Base-by-base conservation (phyloP, 306 rosid species). In the Rosa chinensis region DNA sequence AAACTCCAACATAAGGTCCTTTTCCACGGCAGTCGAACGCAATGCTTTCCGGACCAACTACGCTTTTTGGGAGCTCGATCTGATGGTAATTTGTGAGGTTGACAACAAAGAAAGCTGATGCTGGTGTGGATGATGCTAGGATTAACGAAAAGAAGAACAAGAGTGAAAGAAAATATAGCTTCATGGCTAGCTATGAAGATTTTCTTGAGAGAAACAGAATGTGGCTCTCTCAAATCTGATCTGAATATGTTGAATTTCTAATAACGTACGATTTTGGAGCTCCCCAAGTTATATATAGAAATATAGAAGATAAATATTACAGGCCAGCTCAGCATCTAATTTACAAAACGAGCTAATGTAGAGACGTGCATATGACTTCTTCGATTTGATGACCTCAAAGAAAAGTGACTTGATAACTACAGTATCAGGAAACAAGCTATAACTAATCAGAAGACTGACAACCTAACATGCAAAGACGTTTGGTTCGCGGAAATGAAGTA, bases 11-110 rank as follows among this genome's bases (percentile, higher is more conserved):
- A 16, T 88, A 90, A 0, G 94, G 94, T 6, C 92, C 94, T 37
- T 66, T 64, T 7, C 91, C 92, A 68, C 70, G 85, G 88, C 92
- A 88, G 61, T 88, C 94, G 20, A 90, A 90, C 21, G 87, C 92
- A 10, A 81, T 52, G 78, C 92, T 85, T 66, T 90, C 94, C 1
- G 92, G 89, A 48, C 92, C 94, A 18, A 76, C 49, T 2, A 79
- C 91, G 0, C 66, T 3, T 3, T 8, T 62, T 0, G 89, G 82
- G 11, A 88, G 88, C 62, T 62, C 75, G 2, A 89, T 13, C 11
- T 83, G 61, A 43, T 45, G 10, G 69, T 79, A 81, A 17, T 68
- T 76, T 40, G 18, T 4, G 50, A 66, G 84, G 64, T 75, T 43
- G 25, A 74, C 55, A 52, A 81, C 53, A 25, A 62, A 67, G n/a